Evolutionary conservation across 192 early-diverging fungal genomes (phyloP).

Genomic region (Linnemannia zychae): DNA sequence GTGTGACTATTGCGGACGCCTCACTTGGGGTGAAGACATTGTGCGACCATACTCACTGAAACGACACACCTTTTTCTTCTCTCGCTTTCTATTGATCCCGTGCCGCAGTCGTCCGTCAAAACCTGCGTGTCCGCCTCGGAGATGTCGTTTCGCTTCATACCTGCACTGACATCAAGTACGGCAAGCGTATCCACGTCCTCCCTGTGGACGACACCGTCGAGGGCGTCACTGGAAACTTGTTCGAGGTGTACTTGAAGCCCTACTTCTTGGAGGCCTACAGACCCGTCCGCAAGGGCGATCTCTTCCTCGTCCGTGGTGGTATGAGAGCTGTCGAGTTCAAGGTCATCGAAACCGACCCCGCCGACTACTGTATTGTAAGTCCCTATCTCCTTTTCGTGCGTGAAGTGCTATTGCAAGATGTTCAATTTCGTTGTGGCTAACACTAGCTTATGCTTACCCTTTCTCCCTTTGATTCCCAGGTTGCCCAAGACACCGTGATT

Average conservation of each 20-base stretch:
- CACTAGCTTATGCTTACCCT: not conserved
- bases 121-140: conserved; percentile 94
- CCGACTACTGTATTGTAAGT: conserved; percentile 96
- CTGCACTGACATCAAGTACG: conserved; percentile 97
- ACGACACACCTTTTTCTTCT: conserved; percentile 9
- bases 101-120: conserved; percentile 87
- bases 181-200: conserved; percentile 95
- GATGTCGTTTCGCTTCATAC: conserved; percentile 97
- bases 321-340: conserved; percentile 99
- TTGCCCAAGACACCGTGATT: conserved; percentile 98
- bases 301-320: conserved; percentile 93
- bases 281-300: conserved; percentile 95
- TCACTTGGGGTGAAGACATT: not conserved
- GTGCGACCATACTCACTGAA: not conserved
- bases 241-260: conserved; percentile 98
- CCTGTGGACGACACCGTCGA: conserved; percentile 99
- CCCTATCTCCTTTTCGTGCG: not conserved
- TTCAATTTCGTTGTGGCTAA: not conserved
- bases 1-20: too few species aligned
- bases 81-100: not conserved
- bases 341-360: conserved; percentile 96
- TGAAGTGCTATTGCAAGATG: not conserved
- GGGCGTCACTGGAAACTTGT: conserved; percentile 97
- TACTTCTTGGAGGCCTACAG: conserved; percentile 99
- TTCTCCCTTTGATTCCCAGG: conserved; percentile 59